Conservation (phyloP, 2,329 filamentous ascomycete species). For the Aspergillus ibericus region DNA sequence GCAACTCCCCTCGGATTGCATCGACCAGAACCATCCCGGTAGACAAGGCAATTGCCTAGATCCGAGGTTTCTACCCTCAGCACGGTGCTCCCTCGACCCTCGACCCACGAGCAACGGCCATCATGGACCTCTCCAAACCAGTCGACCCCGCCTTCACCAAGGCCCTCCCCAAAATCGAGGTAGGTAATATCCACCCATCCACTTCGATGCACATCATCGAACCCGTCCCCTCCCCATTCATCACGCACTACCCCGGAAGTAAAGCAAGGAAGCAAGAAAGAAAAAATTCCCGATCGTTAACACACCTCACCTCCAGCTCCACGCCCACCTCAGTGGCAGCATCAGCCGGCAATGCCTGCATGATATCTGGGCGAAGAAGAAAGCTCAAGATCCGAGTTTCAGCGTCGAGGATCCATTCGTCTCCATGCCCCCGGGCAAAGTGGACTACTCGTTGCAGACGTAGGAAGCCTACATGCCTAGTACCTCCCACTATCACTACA, state of each 20-base stretch:
- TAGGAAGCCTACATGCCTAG: slow-evolving; percentile 52
- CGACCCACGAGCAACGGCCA: not conserved
- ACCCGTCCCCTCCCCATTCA: no score
- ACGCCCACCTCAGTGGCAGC: slow-evolving; percentile 78
- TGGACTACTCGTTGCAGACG: slow-evolving; percentile 69
- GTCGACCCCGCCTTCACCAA: slow-evolving; percentile 35
- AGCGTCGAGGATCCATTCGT: slow-evolving; percentile 66
- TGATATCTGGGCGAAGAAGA: slow-evolving; percentile 68
- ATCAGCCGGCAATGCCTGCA: slow-evolving; percentile 72
- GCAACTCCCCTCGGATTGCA: not conserved
- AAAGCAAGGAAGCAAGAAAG: not conserved
- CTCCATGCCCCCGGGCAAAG: slow-evolving; percentile 69
- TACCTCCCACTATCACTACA: no score
- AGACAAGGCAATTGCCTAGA: not conserved
- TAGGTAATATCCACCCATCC: slow-evolving; percentile 14
- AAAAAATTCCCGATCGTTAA: slow-evolving; percentile 6
- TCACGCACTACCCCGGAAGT: not conserved
- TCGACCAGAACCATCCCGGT: not conserved
- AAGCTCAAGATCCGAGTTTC: slow-evolving; percentile 50
- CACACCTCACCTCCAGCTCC: slow-evolving; percentile 55
- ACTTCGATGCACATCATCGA: not conserved
- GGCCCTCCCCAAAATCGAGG: slow-evolving; percentile 40
- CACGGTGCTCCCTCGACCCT: not conserved
- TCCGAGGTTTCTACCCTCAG: not conserved
- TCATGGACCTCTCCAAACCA: slow-evolving; percentile 26